Evolutionary conservation across 768 basidiomycete species (phyloP), one percentile per base, ranked within the genome.

Genomic region (Cystofilobasidium macerans): DNA sequence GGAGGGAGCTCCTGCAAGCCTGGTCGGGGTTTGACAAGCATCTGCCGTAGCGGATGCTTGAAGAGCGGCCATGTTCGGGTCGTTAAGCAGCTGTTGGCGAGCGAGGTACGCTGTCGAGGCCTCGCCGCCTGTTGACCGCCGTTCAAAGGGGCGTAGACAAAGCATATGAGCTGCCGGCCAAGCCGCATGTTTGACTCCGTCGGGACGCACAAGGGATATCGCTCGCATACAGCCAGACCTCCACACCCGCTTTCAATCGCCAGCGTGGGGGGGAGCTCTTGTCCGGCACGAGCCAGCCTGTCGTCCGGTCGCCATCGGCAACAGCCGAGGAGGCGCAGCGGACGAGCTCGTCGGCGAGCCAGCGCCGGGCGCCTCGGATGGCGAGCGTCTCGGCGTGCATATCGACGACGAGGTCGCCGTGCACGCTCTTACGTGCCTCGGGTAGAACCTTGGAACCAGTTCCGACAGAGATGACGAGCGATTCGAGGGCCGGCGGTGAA

Each of bases 171-270:
- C 8, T 12, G 24, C 48, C 9, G 30, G 48, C 26, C 28, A 18
- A 30, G 51, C 28, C 11, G 51, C 9, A 26, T 22, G 16, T 9
- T 6, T 22, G 20, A 7, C 7, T 22, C 47, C 18, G 28, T 12
- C 9, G n/a, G 30, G 4, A 54, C 51, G 26, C 51, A 54, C 51
- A 54, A 32, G 51, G 51, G 14, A 54, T 20, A 18, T 54, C 51
- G 51, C 51, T 54, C 13, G 51, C 51, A 30, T 54, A 54, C 51
- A 54, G 6, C 51, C 51, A 54, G 28, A 54, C 51, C 51, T 54
- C 7, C 5, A 32, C 30, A 12, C 51, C 51, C 13, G 2, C 28
- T 14, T 22, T 54, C 51, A 54, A 20, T 30, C 14, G 13, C 51
- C 51, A 54, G 3, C 28, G 13, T 20, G 13, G 28, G 18, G 28